These are phyloP conservation scores for Talaromyces marneffei DNA, from an alignment of 2,329 filamentous ascomycete species.

Conservation along the genomic window DNA sequence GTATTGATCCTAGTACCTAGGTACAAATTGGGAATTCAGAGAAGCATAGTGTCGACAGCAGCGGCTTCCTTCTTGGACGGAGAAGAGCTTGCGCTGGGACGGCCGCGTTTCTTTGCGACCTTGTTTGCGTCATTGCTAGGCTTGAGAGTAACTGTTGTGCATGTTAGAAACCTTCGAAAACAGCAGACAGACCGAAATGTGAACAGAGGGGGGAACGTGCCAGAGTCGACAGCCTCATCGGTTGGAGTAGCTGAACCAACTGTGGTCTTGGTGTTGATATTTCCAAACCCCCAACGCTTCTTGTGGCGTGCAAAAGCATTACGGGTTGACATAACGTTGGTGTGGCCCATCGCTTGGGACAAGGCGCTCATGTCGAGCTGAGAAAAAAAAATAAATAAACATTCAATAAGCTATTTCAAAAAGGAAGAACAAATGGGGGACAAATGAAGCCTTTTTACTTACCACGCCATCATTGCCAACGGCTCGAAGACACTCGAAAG, in stretches of 20 bases:
- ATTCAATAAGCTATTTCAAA: background rate
- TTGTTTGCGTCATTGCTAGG: background rate
- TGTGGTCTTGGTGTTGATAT: background rate
- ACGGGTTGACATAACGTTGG: conserved; percentile 6
- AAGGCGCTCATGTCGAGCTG: conserved; percentile 7
- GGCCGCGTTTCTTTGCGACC: conserved; percentile 8
- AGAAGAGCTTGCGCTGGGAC: background rate
- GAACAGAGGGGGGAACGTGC: background rate
- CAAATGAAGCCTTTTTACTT: background rate
- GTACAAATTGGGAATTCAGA: too few species aligned
- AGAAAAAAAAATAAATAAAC: background rate
- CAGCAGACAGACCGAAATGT: background rate
- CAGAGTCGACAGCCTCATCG: background rate
- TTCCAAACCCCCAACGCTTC: conserved; percentile 2
- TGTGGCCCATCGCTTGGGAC: conserved; percentile 8
- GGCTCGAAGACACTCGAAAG: conserved; percentile 4
- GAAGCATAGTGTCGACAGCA: too few species aligned
- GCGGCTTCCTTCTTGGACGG: background rate
- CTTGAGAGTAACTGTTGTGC: background rate
- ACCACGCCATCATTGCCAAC: background rate
- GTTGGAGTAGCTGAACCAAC: background rate
- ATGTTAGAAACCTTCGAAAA: background rate
- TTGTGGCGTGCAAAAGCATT: conserved; percentile 8
- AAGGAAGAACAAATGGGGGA: background rate
- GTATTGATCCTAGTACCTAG: too few species aligned